These are phyloP conservation scores for Biscogniauxia sp. DNA, from an alignment of 2,329 filamentous ascomycete genomes.

Conservation along the genomic window DNA sequence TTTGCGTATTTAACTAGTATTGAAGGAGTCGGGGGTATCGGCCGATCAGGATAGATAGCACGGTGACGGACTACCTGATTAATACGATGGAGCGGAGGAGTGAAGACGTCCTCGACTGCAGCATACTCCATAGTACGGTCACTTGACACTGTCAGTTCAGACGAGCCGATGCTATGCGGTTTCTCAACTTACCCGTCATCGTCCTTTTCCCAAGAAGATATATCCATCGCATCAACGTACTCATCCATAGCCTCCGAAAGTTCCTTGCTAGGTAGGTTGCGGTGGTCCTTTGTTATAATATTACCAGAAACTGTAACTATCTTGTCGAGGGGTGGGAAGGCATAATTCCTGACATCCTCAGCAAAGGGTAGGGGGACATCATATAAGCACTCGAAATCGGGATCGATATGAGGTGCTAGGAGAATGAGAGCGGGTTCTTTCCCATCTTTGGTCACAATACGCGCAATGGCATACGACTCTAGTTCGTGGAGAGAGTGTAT, in stretches of 20 bases:
- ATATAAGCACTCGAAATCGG: slow-evolving; percentile 78
- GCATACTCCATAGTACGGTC: slow-evolving; percentile 61
- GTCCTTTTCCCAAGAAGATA: slow-evolving; percentile 68
- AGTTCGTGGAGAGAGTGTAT: slow-evolving; percentile 84
- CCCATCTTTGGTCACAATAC: slow-evolving; percentile 80
- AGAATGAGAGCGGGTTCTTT: slow-evolving; percentile 76
- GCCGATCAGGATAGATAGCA: slow-evolving; percentile 68
- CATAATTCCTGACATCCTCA: slow-evolving; percentile 87
- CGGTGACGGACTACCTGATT: slow-evolving; percentile 82
- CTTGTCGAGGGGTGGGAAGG: slow-evolving; percentile 84
- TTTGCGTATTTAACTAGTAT: slow-evolving; percentile 70
- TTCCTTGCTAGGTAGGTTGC: slow-evolving; percentile 73
- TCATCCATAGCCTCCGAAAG: slow-evolving; percentile 80
- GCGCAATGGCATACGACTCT: slow-evolving; percentile 80
- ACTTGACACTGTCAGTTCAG: slow-evolving; percentile 32
- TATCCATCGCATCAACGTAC: slow-evolving; percentile 91
- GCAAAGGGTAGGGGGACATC: slow-evolving; percentile 90
- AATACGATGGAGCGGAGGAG: slow-evolving; percentile 82
- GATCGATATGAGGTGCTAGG: slow-evolving; percentile 75
- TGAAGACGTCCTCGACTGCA: slow-evolving; percentile 76
- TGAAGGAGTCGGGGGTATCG: slow-evolving; percentile 60
- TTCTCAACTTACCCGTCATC: slow-evolving; percentile 64
- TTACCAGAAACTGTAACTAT: slow-evolving; percentile 86
- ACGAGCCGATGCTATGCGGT: slow-evolving; percentile 16
- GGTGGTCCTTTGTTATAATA: slow-evolving; percentile 74